Percentiles rank a stretch among this genome's conserved stretches.
Conservation (phyloP, 1,139 yeast genomes). For the Pichia sp. region DNA sequence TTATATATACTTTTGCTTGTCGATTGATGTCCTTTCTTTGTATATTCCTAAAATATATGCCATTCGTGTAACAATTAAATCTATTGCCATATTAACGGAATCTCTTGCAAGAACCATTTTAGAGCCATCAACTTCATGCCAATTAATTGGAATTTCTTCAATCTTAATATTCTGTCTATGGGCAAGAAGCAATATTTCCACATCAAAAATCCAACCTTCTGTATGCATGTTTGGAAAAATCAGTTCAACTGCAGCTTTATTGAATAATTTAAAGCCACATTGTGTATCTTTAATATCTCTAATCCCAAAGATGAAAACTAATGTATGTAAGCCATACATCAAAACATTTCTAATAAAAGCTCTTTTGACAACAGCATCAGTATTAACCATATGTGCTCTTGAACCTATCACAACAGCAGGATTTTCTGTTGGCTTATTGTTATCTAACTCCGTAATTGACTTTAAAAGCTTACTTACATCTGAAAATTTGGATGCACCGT, state of each 20-base stretch:
- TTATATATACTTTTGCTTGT: background rate
- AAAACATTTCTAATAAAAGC: slow-evolving; percentile 81
- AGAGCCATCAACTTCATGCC: slow-evolving; percentile 97
- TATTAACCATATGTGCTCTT: slow-evolving; percentile 92
- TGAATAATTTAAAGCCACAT: slow-evolving; percentile 93
- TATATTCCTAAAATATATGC: slow-evolving; percentile 86
- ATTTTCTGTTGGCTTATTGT: slow-evolving; percentile 20
- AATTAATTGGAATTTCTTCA: slow-evolving; percentile 77
- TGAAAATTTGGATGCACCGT: slow-evolving; percentile 84
- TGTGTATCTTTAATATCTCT: slow-evolving; percentile 86
- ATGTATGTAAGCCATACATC: slow-evolving; percentile 87
- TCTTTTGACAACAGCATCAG: slow-evolving; percentile 93
- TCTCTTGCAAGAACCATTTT: slow-evolving; percentile 90
- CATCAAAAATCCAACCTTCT: slow-evolving; percentile 98
- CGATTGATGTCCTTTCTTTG: slow-evolving; percentile 13
- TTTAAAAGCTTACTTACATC: slow-evolving; percentile 55
- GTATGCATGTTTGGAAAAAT: slow-evolving; percentile 93
- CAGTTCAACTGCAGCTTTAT: slow-evolving; percentile 51
- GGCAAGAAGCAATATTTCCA: slow-evolving; percentile 80
- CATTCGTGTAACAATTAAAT: slow-evolving; percentile 80
- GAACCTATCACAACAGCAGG: slow-evolving; percentile 83
- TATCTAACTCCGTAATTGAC: slow-evolving; percentile 34
- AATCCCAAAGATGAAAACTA: slow-evolving; percentile 85
- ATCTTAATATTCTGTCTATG: slow-evolving; percentile 61
- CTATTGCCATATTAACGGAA: slow-evolving; percentile 92